A percentile compares a stretch with the other conserved stretches of the same genome.
phyloP scores from a whole-genome alignment of 768 basidiomycete genomes.

The Rhodosporidiobolus odoratus region DNA sequence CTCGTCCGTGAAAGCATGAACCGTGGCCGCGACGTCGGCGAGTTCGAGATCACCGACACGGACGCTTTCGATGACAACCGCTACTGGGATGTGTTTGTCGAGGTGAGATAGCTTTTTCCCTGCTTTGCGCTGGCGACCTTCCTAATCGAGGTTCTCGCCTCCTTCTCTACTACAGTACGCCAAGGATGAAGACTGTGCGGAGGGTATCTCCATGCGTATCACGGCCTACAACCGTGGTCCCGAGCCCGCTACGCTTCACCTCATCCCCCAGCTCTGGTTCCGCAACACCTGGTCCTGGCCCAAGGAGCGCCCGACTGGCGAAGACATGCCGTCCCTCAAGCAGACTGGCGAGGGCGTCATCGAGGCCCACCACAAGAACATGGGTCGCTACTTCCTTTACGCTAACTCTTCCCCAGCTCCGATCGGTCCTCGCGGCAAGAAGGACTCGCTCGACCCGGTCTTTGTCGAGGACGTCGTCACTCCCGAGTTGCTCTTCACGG shows the following conservation, averaged over 20 bases:
- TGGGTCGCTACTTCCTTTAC: constrained; percentile 63
- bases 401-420: constrained; percentile 89
- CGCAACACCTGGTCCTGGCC: constrained; percentile 98
- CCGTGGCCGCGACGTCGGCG: constrained; percentile 74
- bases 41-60: constrained; percentile 90
- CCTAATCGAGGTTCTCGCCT: constrained; percentile 16
- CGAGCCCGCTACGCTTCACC: constrained; percentile 84
- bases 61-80: constrained; percentile 83
- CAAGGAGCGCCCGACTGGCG: constrained; percentile 47
- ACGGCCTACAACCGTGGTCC: constrained; percentile 96
- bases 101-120: constrained; percentile 57
- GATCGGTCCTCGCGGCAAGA: constrained; percentile 57
- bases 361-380: constrained; percentile 39
- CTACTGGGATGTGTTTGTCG: constrained; percentile 98
- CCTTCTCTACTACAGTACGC: constrained; percentile 63
- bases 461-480: constrained; percentile 60
- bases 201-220: constrained; percentile 85
- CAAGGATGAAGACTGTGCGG: constrained; percentile 86
- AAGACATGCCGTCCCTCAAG: constrained; percentile 46
- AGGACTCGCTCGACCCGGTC: constrained; percentile 53
- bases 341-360: constrained; percentile 48
- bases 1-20: constrained; percentile 78
- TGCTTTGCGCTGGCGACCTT: background rate
- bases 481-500: constrained; percentile 86
- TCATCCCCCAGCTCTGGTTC: constrained; percentile 95